Percentiles rank a stretch among this genome's conserved stretches.
These are phyloP conservation scores for Galeopsis tetrahit DNA, from an alignment of 257 asterid species.

Conservation along the genomic window DNA sequence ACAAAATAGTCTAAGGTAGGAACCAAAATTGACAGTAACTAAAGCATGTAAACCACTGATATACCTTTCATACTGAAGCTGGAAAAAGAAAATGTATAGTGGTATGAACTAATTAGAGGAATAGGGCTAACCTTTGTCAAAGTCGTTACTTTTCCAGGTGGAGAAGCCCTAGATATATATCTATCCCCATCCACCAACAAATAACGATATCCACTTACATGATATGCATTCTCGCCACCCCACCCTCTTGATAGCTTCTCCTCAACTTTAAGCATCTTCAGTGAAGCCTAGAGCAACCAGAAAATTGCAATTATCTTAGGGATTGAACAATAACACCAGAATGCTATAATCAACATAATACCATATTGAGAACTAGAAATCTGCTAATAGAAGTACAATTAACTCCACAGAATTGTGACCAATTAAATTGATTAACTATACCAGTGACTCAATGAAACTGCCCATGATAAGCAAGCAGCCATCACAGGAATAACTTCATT, in stretches of 20 bases:
- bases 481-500: background rate
- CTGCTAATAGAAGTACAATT: constrained; percentile 10
- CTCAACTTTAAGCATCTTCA: constrained; percentile 76
- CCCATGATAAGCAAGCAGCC: constrained; percentile 25
- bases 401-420: constrained; percentile 12
- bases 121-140: constrained; percentile 70
- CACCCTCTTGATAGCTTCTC: constrained; percentile 97
- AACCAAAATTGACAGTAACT: constrained; percentile 17
- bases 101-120: background rate
- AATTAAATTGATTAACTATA: constrained; percentile 19
- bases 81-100: constrained; percentile 21
- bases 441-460: background rate
- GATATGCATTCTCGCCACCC: constrained; percentile 99
- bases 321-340: constrained; percentile 23
- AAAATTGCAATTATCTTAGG: constrained; percentile 24
- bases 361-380: background rate
- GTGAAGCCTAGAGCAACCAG: constrained; percentile 60
- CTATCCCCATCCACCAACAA: constrained; percentile 86
- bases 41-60: background rate
- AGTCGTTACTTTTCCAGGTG: constrained; percentile 97
- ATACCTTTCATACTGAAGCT: background rate
- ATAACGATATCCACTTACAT: constrained; percentile 93
- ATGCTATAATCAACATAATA: background rate
- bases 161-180: constrained; percentile 84
- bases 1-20: constrained; percentile 5